phyloP scores from a whole-genome alignment of 305 asterid genomes.

The Fraxinus sp. region DNA sequence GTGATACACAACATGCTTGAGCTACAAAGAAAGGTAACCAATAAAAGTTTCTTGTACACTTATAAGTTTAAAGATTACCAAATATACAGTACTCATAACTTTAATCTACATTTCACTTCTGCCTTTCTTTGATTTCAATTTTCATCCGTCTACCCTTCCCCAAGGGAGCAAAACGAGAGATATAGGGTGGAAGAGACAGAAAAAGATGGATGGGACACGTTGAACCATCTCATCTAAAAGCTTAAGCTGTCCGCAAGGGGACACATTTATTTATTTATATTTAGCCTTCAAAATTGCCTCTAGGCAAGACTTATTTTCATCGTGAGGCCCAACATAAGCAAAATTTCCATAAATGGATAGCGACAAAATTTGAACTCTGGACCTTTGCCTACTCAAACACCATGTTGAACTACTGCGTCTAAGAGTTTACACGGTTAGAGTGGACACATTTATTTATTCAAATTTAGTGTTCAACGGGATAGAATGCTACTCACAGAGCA shows the following conservation, averaged over 20 bases:
- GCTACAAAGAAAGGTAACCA: constrained; percentile 39
- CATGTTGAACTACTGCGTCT: not conserved
- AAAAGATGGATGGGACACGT: not conserved
- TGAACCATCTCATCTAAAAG: not conserved
- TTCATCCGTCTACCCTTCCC: not conserved
- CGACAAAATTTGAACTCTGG: not conserved
- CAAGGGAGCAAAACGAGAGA: not conserved
- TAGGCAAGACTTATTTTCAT: not conserved
- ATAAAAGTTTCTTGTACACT: constrained; percentile 14
- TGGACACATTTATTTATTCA: not conserved
- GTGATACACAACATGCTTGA: constrained; percentile 53
- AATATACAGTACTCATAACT: not conserved
- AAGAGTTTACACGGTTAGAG: not conserved
- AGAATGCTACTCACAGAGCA: not conserved
- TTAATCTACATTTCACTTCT: not conserved
- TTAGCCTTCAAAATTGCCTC: not conserved
- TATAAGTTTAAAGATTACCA: constrained; percentile 5
- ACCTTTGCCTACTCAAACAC: not conserved
- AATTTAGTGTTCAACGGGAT: not conserved
- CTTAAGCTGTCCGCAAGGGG: not conserved
- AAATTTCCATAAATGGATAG: not conserved
- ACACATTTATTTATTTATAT: not conserved
- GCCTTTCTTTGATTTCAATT: not conserved
- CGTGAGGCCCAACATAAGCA: not conserved
- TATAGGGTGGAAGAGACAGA: not conserved